These are phyloP conservation scores for Pseudonitzschia pungens DNA, from an alignment of 108 stramenopile species.

Conservation along the genomic window DNA sequence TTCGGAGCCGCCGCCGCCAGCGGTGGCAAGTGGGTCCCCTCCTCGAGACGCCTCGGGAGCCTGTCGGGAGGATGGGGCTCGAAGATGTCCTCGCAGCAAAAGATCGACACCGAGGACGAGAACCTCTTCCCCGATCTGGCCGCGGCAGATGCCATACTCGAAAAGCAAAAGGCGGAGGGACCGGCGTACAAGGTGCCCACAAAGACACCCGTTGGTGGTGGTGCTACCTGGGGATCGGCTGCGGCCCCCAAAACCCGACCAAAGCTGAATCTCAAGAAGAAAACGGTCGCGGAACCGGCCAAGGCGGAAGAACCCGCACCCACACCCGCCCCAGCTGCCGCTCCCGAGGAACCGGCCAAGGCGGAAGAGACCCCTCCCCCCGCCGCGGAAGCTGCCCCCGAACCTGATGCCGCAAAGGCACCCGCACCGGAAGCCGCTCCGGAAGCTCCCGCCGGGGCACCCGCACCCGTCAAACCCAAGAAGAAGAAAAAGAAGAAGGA, in stretches of 20 bases:
- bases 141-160: slow-evolving; percentile 76
- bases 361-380: background rate
- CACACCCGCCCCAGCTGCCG: slow-evolving; percentile 19
- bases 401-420: slow-evolving; percentile 1
- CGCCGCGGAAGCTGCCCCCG: slow-evolving; percentile 11
- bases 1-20: slow-evolving; percentile 34
- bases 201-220: slow-evolving; percentile 59
- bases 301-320: slow-evolving; percentile 23
- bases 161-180: slow-evolving; percentile 57
- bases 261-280: slow-evolving; percentile 25
- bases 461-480: slow-evolving; percentile 45
- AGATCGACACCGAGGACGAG: slow-evolving; percentile 68
- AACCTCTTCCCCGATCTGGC: slow-evolving; percentile 86
- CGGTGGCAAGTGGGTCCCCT: slow-evolving; percentile 70
- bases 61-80: slow-evolving; percentile 30
- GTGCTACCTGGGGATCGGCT: slow-evolving; percentile 53
- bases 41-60: slow-evolving; percentile 31
- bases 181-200: slow-evolving; percentile 39
- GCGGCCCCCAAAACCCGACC: slow-evolving; percentile 31
- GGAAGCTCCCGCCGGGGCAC: slow-evolving; percentile 20
- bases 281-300: slow-evolving; percentile 22
- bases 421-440: slow-evolving; percentile 15
- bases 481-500: slow-evolving; percentile 91
- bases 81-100: slow-evolving; percentile 18
- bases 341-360: slow-evolving; percentile 20